phyloP scores from a whole-genome alignment of 225 moss, liverwort and hornwort species.

The Takakia lepidozioides region DNA sequence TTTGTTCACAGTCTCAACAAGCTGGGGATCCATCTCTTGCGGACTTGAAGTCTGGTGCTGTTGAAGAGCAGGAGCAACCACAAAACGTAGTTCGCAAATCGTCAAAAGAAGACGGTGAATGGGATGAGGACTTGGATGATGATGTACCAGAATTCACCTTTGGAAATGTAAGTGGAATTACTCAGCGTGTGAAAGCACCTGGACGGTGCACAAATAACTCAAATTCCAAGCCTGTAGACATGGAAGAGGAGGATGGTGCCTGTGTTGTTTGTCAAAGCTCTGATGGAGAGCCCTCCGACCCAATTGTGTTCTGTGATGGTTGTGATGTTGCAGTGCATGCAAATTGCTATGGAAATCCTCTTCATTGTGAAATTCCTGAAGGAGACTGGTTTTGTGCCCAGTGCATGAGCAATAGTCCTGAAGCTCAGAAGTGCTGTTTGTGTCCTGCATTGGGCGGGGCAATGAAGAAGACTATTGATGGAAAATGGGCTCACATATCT shows the following conservation, averaged over 20 bases:
- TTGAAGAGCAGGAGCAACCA: background rate
- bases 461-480: constrained; percentile 43
- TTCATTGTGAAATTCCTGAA: constrained; percentile 23
- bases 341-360: constrained; percentile 38
- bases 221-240: background rate
- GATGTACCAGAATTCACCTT: constrained; percentile 10
- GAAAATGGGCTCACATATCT: constrained; percentile 43
- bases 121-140: constrained; percentile 4
- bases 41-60: background rate
- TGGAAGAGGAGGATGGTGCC: constrained; percentile 20
- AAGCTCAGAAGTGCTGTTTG: constrained; percentile 18
- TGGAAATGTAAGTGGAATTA: constrained; percentile 28
- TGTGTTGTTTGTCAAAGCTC: constrained; percentile 36
- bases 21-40: background rate
- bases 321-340: constrained; percentile 44
- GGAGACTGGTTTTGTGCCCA: constrained; percentile 48
- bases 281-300: constrained; percentile 28
- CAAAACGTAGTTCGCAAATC: constrained; percentile 12
- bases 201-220: constrained; percentile 6
- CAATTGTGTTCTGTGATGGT: constrained; percentile 51
- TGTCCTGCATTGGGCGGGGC: constrained; percentile 25
- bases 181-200: constrained; percentile 32
- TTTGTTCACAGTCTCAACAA: background rate
- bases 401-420: constrained; percentile 14
- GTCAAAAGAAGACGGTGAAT: constrained; percentile 28